Percentiles rank a stretch among this genome's conserved stretches.
These are phyloP conservation scores for Avena eriantha DNA, from an alignment of 176 grass and related monocot genomes.

Conservation along the genomic window DNA sequence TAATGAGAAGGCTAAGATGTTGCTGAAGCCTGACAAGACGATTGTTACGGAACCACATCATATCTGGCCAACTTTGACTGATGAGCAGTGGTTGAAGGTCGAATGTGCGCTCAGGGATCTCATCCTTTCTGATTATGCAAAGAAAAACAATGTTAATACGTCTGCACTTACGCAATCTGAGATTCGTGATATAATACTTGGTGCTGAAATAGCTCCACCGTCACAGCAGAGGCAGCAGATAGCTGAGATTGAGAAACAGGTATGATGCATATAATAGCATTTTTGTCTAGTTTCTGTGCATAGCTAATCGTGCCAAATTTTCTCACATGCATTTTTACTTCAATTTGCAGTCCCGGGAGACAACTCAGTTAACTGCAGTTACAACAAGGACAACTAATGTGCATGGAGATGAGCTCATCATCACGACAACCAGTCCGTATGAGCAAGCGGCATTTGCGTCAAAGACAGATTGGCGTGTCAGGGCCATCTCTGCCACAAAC, in stretches of 20 bases:
- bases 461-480: constrained; percentile 97
- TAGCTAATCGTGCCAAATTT: background rate
- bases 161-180: constrained; percentile 97
- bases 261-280: constrained; percentile 18
- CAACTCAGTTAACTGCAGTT: constrained; percentile 92
- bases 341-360: constrained; percentile 85
- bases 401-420: constrained; percentile 98
- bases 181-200: constrained; percentile 98
- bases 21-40: constrained; percentile 96
- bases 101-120: constrained; percentile 97
- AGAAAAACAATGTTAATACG: constrained; percentile 99
- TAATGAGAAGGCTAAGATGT: constrained; percentile 99
- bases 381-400: constrained; percentile 98
- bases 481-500: constrained; percentile 97
- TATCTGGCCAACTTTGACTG: constrained; percentile 91
- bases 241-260: constrained; percentile 99
- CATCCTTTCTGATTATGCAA: constrained; percentile 98
- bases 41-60: constrained; percentile 94
- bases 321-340: constrained; percentile 39
- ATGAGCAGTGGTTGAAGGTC: constrained; percentile 99
- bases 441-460: constrained; percentile 95
- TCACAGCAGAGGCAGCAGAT: constrained; percentile 98
- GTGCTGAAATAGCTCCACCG: constrained; percentile 97
- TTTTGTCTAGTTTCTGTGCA: background rate
- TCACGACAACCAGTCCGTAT: constrained; percentile 95